phyloP scores from a whole-genome alignment of 1,139 yeast genomes.

The Geotrichum klebahnii region DNA sequence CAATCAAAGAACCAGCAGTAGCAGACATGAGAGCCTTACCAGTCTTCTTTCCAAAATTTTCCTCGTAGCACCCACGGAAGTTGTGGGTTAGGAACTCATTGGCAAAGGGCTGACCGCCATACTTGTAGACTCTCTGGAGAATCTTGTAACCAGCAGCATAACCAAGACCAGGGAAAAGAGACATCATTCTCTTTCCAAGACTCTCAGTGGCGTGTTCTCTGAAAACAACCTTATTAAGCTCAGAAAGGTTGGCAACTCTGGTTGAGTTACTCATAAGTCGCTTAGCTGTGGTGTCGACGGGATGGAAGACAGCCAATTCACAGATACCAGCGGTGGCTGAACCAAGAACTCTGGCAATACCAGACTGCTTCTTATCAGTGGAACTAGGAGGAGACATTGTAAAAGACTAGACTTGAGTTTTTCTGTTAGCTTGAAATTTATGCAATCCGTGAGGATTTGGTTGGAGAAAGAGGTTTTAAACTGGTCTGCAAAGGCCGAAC shows the following conservation, averaged over 20 bases:
- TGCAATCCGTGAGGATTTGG: too few relatives aligned
- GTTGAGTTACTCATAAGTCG: constrained; percentile 95
- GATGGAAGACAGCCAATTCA: constrained; percentile 95
- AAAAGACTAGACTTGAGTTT: too few relatives aligned
- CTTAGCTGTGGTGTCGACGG: constrained; percentile 96
- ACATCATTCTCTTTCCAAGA: constrained; percentile 63
- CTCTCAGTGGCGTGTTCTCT: constrained; percentile 73
- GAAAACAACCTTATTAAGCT: constrained; percentile 82
- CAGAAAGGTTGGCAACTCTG: constrained; percentile 50
- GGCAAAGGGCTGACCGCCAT: constrained; percentile 98
- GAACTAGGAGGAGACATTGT: constrained; percentile 46
- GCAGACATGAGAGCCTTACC: constrained; percentile 97
- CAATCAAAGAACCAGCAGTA: constrained; percentile 93
- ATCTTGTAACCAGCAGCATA: constrained; percentile 97
- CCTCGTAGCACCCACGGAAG: constrained; percentile 67
- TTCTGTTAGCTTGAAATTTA: too few relatives aligned
- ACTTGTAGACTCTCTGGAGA: constrained; percentile 94
- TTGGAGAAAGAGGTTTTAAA: background rate
- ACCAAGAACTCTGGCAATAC: constrained; percentile 85
- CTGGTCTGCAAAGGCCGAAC: too few relatives aligned
- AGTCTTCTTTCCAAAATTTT: constrained; percentile 81
- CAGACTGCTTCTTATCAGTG: constrained; percentile 81
- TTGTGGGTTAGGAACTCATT: constrained; percentile 82
- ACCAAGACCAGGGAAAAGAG: constrained; percentile 95
- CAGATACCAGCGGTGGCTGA: constrained; percentile 97